Evolutionary conservation across 345 rosid species (phyloP).

Genomic region (Chamaenerion angustifolium): DNA sequence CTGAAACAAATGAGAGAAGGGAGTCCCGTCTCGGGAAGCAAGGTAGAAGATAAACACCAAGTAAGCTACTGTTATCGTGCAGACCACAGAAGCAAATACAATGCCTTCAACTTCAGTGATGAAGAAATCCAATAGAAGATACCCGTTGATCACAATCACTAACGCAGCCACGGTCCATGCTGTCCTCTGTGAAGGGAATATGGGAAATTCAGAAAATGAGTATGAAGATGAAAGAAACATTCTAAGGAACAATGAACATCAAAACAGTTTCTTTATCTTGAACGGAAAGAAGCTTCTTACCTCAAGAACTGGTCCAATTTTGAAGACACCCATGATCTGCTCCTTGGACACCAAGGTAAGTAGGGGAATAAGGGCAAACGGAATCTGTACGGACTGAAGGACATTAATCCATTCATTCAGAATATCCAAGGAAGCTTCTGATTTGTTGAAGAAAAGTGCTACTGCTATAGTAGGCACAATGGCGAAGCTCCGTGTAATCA

Average conservation of each 20-base stretch:
- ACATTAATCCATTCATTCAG: slow-evolving; percentile 4
- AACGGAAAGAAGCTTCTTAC: background rate
- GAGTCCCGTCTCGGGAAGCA: slow-evolving; percentile 23
- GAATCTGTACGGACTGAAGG: background rate
- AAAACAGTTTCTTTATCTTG: too few species aligned
- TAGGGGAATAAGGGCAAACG: slow-evolving; percentile 1
- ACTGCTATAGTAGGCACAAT: slow-evolving; percentile 1
- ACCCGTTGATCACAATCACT: slow-evolving; percentile 69
- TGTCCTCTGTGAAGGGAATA: slow-evolving; percentile 26
- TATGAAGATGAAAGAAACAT: too few species aligned
- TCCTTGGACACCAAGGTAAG: background rate
- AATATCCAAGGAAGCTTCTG: background rate
- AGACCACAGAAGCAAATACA: slow-evolving; percentile 35
- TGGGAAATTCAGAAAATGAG: too few species aligned
- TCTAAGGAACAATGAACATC: too few species aligned
- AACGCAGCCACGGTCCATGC: slow-evolving; percentile 87
- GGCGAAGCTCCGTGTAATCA: slow-evolving; percentile 2
- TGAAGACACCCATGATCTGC: slow-evolving; percentile 2
- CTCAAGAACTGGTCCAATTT: slow-evolving; percentile 2
- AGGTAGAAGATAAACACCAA: slow-evolving; percentile 67
- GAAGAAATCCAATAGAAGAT: slow-evolving; percentile 72
- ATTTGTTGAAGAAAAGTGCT: background rate
- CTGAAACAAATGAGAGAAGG: slow-evolving; percentile 10
- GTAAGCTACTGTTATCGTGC: slow-evolving; percentile 45
- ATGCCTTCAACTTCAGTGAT: slow-evolving; percentile 56